These are phyloP conservation scores for Hortiboletus flavorubellus DNA, from an alignment of 768 basidiomycete species.

Conservation along the genomic window DNA sequence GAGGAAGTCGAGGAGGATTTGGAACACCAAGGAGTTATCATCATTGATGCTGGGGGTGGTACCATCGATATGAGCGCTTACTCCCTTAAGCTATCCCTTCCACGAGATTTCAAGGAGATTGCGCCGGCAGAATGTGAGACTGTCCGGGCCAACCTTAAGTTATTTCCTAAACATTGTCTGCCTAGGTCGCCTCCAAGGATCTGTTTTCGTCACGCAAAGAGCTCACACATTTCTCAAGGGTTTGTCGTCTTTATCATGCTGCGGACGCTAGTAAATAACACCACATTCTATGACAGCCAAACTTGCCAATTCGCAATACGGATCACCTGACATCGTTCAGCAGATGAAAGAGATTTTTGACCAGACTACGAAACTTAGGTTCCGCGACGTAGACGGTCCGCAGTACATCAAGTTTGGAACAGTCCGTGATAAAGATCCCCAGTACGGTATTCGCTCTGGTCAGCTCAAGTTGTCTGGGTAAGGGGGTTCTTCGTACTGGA, in stretches of 20 bases:
- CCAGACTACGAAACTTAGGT: slow-evolving; percentile 36
- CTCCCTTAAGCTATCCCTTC: slow-evolving; percentile 21
- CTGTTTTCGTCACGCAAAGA: slow-evolving; percentile 33
- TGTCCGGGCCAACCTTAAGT: background rate
- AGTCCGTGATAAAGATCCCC: slow-evolving; percentile 31
- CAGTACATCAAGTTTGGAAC: slow-evolving; percentile 41
- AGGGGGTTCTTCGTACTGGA: background rate
- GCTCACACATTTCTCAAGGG: slow-evolving; percentile 28
- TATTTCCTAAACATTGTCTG: background rate
- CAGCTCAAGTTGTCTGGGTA: slow-evolving; percentile 37
- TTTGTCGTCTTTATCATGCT: background rate
- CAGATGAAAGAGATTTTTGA: slow-evolving; percentile 34
- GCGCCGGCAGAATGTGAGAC: slow-evolving; percentile 29
- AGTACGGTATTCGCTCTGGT: slow-evolving; percentile 34
- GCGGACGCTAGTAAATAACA: background rate
- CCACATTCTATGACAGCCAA: slow-evolving; percentile 13
- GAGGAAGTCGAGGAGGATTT: slow-evolving; percentile 2
- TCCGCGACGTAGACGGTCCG: slow-evolving; percentile 33
- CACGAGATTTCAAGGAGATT: slow-evolving; percentile 32
- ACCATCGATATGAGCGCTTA: slow-evolving; percentile 38
- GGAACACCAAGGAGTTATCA: slow-evolving; percentile 34
- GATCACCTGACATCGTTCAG: slow-evolving; percentile 26
- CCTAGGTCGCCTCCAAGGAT: slow-evolving; percentile 37
- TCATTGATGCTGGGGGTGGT: slow-evolving; percentile 27
- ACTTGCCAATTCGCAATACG: slow-evolving; percentile 27